phyloP scores from a whole-genome alignment of 2,329 filamentous ascomycete species.

The Fusarium incarnatum region DNA sequence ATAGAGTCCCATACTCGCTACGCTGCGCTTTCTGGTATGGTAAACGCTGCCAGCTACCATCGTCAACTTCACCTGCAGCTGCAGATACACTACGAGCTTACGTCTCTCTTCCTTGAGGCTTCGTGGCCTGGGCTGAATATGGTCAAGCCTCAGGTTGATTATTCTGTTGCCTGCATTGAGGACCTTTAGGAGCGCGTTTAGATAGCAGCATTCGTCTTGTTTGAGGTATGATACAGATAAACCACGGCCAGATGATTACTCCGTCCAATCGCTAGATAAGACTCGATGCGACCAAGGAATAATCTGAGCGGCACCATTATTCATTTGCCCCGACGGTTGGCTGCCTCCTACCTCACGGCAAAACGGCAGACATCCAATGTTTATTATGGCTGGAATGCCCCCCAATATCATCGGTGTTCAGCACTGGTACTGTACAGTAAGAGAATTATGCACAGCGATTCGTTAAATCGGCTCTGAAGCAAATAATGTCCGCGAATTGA shows the following conservation, averaged over 20 bases:
- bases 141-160: conserved; percentile 44
- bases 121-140: conserved; percentile 45
- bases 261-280: conserved; percentile 22
- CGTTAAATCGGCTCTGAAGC: conserved; percentile 7
- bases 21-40: conserved; percentile 30
- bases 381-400: conserved; percentile 28
- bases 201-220: conserved; percentile 26
- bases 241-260: conserved; percentile 26
- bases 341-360: conserved; percentile 28
- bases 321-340: conserved; percentile 7
- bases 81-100: conserved; percentile 38
- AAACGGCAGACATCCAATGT: conserved; percentile 20
- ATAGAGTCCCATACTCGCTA: conserved; percentile 28
- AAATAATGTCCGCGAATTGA: conserved; percentile 25
- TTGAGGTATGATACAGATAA: conserved; percentile 31
- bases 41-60: conserved; percentile 25
- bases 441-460: conserved; percentile 1
- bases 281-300: conserved; percentile 15
- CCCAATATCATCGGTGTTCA: conserved; percentile 1
- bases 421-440: conserved; percentile 1
- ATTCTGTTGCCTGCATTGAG: conserved; percentile 26
- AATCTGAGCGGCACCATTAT: not conserved
- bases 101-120: conserved; percentile 37
- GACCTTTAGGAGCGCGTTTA: conserved; percentile 2
- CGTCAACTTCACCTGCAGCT: conserved; percentile 30